Evolutionary conservation across 2,329 filamentous ascomycete genomes (phyloP), one percentile per base, ranked within the genome.

Genomic region (Teratosphaeria destructans): DNA sequence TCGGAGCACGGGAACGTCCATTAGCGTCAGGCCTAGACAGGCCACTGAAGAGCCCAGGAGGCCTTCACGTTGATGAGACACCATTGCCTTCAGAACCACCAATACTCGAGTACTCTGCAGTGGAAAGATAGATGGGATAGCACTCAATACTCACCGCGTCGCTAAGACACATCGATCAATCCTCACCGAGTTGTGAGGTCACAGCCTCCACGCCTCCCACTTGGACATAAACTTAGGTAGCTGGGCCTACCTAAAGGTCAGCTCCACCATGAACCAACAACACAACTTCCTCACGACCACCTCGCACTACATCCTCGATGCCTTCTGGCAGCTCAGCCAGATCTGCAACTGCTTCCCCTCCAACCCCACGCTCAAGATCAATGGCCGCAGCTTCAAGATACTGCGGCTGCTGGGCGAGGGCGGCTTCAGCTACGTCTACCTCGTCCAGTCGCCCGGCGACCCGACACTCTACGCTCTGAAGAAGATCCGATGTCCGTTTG

Each of bases 401-500:
- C 79, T 95, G 68, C 88, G 94, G 61, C 81, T 99, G 56, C 82
- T 99, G 3, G 94, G 94, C 74, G 94, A 99, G 88, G 94, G 94
- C 72, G 94, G 94, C 70, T 99, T 99, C 80, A 96, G 91, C 65
- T 99, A 97, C 76, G 94, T 99, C 68, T 99, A 99, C 77, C 89
- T 99, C 61, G 94, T 99, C 61, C 89, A 97, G 80, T 92, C 96
- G 74, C 93, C 88, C 55, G 80, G 84, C 58, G 88, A 85, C 57
- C 88, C 89, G 61, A 85, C 93, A 68, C 83, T 96, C 54, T 93
- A 95, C 74, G 94, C 94, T 19, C 85, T 97, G 63, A 99, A 99
- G 77, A 99, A 99, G 82, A 99, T 99, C 75, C 87, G 93, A 72
- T 99, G 94, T 80, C 93, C 94, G 4, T 97, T 99, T 71, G 94